Conservation (phyloP, 306 rosid species). For the Cicer cuneatum region DNA sequence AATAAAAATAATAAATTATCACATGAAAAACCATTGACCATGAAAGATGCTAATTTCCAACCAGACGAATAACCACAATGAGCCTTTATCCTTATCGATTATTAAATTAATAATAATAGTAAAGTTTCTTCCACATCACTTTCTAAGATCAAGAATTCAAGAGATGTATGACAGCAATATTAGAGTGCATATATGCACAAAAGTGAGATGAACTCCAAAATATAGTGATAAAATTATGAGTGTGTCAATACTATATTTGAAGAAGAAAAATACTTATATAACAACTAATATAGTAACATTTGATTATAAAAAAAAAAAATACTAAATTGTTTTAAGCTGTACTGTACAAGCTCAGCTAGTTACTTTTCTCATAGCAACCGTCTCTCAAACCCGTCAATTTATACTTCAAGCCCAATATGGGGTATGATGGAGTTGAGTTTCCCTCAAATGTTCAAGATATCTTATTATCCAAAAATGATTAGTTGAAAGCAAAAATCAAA, state of each 20-base stretch:
- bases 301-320: no score
- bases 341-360: constrained; percentile 65
- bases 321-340: constrained; percentile 50
- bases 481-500: constrained; percentile 12
- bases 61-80: not conserved
- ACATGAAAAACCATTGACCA: constrained; percentile 14
- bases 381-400: constrained; percentile 52
- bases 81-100: not conserved
- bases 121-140: not conserved
- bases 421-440: constrained; percentile 50
- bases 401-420: constrained; percentile 53
- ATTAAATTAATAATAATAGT: not conserved
- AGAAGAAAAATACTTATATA: no score
- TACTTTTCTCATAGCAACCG: constrained; percentile 42
- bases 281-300: no score
- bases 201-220: not conserved
- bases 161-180: constrained; percentile 1
- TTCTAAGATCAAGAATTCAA: not conserved
- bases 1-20: not conserved
- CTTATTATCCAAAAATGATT: constrained; percentile 43
- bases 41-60: not conserved
- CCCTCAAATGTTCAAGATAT: constrained; percentile 42
- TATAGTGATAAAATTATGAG: not conserved
- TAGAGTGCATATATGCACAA: not conserved
- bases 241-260: constrained; percentile 7